Percentiles rank a stretch among this genome's conserved stretches.
phyloP scores from a whole-genome alignment of 768 basidiomycete species.

The Hygrophoropsis aurantiaca region DNA sequence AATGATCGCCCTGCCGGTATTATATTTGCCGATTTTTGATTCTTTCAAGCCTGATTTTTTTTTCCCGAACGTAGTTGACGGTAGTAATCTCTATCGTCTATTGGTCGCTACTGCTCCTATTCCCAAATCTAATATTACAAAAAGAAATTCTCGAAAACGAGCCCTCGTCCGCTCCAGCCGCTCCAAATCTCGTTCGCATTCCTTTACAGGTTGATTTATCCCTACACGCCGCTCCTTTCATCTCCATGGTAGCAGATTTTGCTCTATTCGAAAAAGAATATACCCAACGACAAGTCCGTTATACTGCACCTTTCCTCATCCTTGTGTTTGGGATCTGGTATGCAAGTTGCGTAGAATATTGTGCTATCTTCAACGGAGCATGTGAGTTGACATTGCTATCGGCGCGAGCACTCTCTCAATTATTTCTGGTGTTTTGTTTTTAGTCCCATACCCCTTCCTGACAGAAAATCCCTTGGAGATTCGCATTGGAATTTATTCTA shows the following conservation, averaged over 20 bases:
- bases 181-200: slow-evolving; percentile 33
- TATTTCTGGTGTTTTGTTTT: not conserved
- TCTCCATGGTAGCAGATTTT: slow-evolving; percentile 65
- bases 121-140: slow-evolving; percentile 59
- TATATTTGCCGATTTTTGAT: slow-evolving; percentile 6
- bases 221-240: slow-evolving; percentile 63
- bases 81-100: slow-evolving; percentile 60
- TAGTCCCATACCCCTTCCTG: slow-evolving; percentile 86
- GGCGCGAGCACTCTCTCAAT: not conserved
- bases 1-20: slow-evolving; percentile 67
- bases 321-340: slow-evolving; percentile 47
- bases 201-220: slow-evolving; percentile 60
- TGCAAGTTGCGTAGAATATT: slow-evolving; percentile 64
- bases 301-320: slow-evolving; percentile 12
- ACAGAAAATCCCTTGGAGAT: slow-evolving; percentile 52
- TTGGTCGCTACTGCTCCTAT: slow-evolving; percentile 59
- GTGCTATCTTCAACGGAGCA: slow-evolving; percentile 54
- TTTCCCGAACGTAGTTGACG: slow-evolving; percentile 32
- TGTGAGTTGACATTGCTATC: slow-evolving; percentile 42
- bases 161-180: slow-evolving; percentile 29
- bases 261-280: slow-evolving; percentile 64
- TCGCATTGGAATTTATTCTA: slow-evolving; percentile 61
- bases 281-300: slow-evolving; percentile 13
- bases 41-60: not conserved
- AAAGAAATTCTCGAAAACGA: slow-evolving; percentile 12